phyloP scores from a whole-genome alignment of 2,329 filamentous ascomycete genomes.

The Apiospora koreana region DNA sequence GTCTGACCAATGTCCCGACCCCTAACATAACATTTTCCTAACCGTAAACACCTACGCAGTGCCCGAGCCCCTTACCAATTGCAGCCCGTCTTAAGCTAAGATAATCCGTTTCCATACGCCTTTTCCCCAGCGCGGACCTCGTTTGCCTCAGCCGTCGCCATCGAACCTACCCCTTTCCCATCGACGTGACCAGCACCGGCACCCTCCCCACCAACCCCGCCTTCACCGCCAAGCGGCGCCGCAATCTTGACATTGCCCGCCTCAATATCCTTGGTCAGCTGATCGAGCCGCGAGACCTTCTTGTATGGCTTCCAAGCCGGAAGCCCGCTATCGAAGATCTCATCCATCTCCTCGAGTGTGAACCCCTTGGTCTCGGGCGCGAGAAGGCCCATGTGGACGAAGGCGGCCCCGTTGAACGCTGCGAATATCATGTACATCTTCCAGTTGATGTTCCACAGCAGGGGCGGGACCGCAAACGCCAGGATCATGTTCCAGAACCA shows the following conservation, averaged over 20 bases:
- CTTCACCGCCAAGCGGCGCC: constrained; percentile 10
- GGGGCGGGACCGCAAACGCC: constrained; percentile 52
- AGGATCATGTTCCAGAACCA: constrained; percentile 63
- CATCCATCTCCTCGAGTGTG: constrained; percentile 76
- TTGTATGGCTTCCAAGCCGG: constrained; percentile 57
- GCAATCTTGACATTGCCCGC: constrained; percentile 42
- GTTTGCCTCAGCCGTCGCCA: not conserved
- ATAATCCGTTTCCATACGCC: not conserved
- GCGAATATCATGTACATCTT: constrained; percentile 76
- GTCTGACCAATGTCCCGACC: not conserved
- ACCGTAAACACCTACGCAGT: not conserved
- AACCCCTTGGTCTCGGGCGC: constrained; percentile 70
- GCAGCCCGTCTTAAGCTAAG: not conserved
- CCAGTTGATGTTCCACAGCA: constrained; percentile 58
- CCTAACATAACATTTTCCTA: not conserved
- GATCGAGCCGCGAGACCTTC: constrained; percentile 46
- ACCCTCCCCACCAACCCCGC: not conserved
- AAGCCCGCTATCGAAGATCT: constrained; percentile 64
- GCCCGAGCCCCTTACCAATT: not conserved
- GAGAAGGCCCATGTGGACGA: constrained; percentile 66
- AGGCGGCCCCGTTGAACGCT: constrained; percentile 68
- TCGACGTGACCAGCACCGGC: not conserved
- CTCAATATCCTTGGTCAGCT: constrained; percentile 50
- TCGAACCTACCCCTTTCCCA: not conserved
- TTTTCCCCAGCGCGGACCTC: not conserved